Percentiles rank a stretch among this genome's conserved stretches.
Conservation (phyloP, 306 rosid genomes). For the Amphicarpaea edgeworthii region DNA sequence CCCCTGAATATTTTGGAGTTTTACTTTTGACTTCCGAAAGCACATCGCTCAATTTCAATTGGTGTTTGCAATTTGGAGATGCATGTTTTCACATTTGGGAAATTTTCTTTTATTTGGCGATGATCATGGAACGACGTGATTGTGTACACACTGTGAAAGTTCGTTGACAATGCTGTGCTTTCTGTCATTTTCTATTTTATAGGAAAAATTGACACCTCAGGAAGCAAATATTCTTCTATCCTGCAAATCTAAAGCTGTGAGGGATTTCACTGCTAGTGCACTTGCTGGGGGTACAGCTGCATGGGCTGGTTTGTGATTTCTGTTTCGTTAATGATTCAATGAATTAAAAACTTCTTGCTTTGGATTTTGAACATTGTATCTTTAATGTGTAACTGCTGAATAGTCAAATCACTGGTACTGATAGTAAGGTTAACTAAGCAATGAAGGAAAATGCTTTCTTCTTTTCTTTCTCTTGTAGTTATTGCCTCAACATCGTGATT, state of each 20-base stretch:
- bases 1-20: not conserved
- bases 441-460: not conserved
- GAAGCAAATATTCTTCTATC: conserved; percentile 52
- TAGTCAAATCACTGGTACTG: not conserved
- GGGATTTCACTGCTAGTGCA: conserved; percentile 39
- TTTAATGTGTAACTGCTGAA: too few species aligned
- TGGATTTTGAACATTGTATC: too few species aligned
- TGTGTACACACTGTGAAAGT: not conserved
- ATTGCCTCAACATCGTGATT: conserved; percentile 12
- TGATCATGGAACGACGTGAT: not conserved
- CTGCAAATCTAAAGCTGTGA: conserved; percentile 53
- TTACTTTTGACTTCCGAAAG: not conserved
- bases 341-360: too few species aligned
- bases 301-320: conserved; percentile 62
- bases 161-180: conserved; percentile 24
- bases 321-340: not conserved
- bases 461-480: not conserved
- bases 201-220: conserved; percentile 57
- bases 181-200: not conserved
- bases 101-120: conserved; percentile 12
- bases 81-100: not conserved
- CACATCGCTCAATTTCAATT: not conserved
- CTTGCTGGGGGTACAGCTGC: conserved; percentile 52
- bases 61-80: not conserved
- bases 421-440: not conserved